A percentile compares a stretch with the other conserved stretches of the same genome.
phyloP scores from a whole-genome alignment of 768 basidiomycete genomes.

The Coprinopsis cinerea region DNA sequence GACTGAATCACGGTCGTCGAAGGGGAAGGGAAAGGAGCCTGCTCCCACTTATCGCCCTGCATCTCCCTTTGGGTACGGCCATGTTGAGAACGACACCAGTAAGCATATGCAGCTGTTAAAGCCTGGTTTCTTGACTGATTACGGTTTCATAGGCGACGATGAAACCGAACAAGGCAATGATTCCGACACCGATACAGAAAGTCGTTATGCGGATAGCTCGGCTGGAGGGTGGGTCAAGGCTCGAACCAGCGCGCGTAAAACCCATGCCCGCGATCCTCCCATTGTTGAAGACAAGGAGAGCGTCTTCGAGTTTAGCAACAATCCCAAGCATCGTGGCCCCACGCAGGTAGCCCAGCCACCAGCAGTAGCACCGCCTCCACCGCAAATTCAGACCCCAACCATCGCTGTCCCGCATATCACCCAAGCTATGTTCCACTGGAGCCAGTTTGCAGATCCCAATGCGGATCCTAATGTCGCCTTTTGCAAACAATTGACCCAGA shows the following conservation, averaged over 20 bases:
- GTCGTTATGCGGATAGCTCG: too few relatives aligned
- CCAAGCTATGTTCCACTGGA: constrained; percentile 31
- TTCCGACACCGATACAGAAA: not conserved
- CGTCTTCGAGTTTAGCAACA: not conserved
- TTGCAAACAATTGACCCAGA: constrained; percentile 36
- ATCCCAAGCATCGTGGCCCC: not conserved
- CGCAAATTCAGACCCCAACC: not conserved
- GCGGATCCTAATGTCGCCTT: constrained; percentile 28
- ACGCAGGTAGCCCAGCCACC: not conserved
- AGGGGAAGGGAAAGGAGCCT: not conserved
- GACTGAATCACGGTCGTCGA: not conserved
- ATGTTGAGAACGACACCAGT: not conserved
- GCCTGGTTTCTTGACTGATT: not conserved
- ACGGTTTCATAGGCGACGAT: not conserved
- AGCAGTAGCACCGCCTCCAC: not conserved
- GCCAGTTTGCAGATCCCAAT: constrained; percentile 35
- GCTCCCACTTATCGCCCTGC: constrained; percentile 6
- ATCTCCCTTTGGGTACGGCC: constrained; percentile 4
- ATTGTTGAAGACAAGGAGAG: not conserved
- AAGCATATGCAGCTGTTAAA: not conserved
- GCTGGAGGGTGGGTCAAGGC: too few relatives aligned
- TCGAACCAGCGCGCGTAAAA: not conserved
- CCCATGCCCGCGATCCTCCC: not conserved
- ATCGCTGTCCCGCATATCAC: constrained; percentile 16
- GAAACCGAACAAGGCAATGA: not conserved